Evolutionary conservation across 805 yeast genomes (phyloP), one percentile per base, ranked within the genome.

Genomic region (Lachancea waltii): DNA sequence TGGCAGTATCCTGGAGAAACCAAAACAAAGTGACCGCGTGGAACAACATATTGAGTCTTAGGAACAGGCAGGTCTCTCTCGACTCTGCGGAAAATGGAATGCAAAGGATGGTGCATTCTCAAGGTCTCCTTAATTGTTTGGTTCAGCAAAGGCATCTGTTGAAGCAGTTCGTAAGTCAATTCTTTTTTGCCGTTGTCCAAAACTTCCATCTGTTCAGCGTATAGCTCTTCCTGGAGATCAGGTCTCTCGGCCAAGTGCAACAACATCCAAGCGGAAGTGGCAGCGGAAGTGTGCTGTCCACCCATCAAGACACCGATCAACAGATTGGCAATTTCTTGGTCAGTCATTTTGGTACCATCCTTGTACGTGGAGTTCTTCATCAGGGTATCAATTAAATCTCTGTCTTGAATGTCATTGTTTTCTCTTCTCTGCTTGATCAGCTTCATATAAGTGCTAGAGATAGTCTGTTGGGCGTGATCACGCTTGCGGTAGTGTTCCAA

Each of bases 241-340:
- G 94, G 95, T 54, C 77, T 71, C 53, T 82, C 95, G 48, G 87
- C 97, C 45, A 92, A 72, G 59, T 92, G 97, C 48, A 92, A 72
- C 57, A 92, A 68, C 56, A 79, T 79, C 98, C 98, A 92, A 13
- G 97, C 83, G 28, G 95, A 84, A 16, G 98, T 92, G 17, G 97
- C 75, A 30, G 97, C 92, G 46, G 95, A 83, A 19, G 98, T 92
- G 64, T 92, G 98, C 69, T 92, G 98, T 46, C 98, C 98, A 54
- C 98, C 98, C 98, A 92, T 92, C 45, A 92, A 72, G 39, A 92
- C 82, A 63, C 97, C 98, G 63, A 92, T 90, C 62, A 87, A 69
- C 62, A 92, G 70, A 64, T 89, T 84, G 35, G 97, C 92, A 56
- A 92, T 86, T 67, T 92, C 95, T 61, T 81, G 80, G 62, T 92